Evolutionary conservation across 2,329 filamentous ascomycete genomes (phyloP), one percentile per base, ranked within the genome.

Genomic region (Pseudogymnoascus sp.): DNA sequence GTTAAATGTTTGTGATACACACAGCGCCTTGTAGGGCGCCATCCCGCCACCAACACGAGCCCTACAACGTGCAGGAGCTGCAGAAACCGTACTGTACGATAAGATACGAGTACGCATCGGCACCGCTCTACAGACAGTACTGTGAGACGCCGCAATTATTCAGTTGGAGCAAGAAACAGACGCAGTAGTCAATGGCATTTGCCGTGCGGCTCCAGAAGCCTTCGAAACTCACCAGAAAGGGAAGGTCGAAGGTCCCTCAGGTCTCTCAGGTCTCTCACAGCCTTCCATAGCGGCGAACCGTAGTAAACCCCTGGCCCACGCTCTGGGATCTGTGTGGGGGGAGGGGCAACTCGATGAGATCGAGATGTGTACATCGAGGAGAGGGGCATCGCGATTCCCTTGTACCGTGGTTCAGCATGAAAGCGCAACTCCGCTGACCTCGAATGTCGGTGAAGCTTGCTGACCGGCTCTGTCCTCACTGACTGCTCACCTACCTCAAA

Each of bases 1-100:
- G 25, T 55, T 55, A 55, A 45, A 30, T 55, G 25, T 55, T 55
- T 55, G 45, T 55, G 45, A 55, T 55, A 55, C 45, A 30, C 45
- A 55, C 8, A 55, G 8, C 8, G 12, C 25, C 25, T 19, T 55
- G 45, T 55, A 55, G 25, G n/a, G 45, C 45, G 45, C 3, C 45
- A 33, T 55, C n/a, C 14, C 45, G 45, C 25, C 25, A 30, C 45
- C 25, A 55, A 30, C 45, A 33, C 45, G 12, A 33, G 45, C 45
- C 45, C 45, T 55, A 33, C 45, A n/a, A 55, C 25, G 45, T 55
- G 45, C 45, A 55, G 45, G 45, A 52, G 22, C 25, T 55, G 45
- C 45, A 30, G 25, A 55, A 55, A n/a, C 45, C 12, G 4, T 9
- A 19, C 14, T 19, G 25, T 11, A 33, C 25, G 19, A 9, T 11